A percentile compares a stretch with the other conserved stretches of the same genome.
Evolutionary conservation across 2,329 filamentous ascomycete species (phyloP).

Genomic region (Fragosphaeria purpurea): DNA sequence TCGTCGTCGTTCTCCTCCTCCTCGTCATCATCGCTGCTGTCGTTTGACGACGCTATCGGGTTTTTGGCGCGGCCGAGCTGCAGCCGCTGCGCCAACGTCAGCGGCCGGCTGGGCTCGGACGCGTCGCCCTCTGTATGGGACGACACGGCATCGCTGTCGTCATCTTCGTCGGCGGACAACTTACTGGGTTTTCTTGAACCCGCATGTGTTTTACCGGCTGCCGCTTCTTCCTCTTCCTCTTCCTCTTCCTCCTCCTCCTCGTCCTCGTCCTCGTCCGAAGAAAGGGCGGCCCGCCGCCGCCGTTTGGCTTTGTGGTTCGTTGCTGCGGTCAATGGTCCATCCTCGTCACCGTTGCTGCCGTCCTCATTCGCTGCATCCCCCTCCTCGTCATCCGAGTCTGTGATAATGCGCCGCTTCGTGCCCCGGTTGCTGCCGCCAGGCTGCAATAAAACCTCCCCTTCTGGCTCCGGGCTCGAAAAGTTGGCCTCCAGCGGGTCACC

Average conservation of each 20-base stretch:
- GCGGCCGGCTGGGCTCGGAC: neutral
- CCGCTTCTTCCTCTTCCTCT: neutral
- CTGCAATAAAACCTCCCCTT: neutral
- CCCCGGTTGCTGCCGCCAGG: neutral
- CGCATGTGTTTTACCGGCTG: neutral
- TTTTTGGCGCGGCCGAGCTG: constrained; percentile 1
- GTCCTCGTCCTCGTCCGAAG: neutral
- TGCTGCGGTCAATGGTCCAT: neutral
- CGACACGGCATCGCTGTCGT: neutral
- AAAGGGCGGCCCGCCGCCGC: neutral
- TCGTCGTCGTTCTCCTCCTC: neutral
- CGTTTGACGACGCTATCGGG: neutral
- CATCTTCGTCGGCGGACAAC: neutral
- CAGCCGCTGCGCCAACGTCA: constrained; percentile 9
- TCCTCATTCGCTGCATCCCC: neutral
- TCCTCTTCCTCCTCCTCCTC: neutral
- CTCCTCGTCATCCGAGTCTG: constrained; percentile 11
- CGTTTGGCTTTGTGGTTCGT: neutral
- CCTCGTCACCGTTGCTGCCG: neutral
- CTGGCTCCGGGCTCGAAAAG: constrained; percentile 9
- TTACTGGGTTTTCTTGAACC: neutral
- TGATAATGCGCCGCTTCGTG: constrained; percentile 8
- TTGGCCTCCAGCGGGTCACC: neutral
- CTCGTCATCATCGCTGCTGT: neutral
- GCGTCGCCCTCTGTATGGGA: neutral